phyloP scores from a whole-genome alignment of 139 green algal species.

The Closterium sp. region DNA sequence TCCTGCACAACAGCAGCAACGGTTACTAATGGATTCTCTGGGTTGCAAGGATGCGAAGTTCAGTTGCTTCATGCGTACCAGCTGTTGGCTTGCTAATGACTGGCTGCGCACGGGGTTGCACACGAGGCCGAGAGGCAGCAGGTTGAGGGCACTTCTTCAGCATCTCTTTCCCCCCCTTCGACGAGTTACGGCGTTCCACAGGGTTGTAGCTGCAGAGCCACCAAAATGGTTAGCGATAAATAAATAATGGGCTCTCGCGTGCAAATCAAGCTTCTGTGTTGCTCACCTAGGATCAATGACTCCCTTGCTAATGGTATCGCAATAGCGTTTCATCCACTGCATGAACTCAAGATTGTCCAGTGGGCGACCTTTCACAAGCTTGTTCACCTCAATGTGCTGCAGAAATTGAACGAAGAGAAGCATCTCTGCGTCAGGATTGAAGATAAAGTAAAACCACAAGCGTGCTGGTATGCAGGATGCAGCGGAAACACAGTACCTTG shows the following conservation, averaged over 20 bases:
- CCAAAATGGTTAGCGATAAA: not conserved
- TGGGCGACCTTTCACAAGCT: slow-evolving; percentile 85
- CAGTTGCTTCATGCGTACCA: not conserved
- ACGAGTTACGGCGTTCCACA: slow-evolving; percentile 19
- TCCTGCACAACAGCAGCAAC: not conserved
- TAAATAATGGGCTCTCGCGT: not conserved
- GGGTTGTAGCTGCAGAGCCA: slow-evolving; percentile 34
- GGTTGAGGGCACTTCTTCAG: not conserved
- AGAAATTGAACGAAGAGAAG: not conserved
- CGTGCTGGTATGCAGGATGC: not conserved
- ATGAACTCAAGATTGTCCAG: slow-evolving; percentile 98
- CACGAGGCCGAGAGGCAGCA: not conserved
- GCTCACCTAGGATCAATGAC: slow-evolving; percentile 16
- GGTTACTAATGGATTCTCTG: not conserved
- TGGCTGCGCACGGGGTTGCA: not conserved
- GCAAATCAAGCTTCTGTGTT: not conserved
- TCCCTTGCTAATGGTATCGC: slow-evolving; percentile 63
- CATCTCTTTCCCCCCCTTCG: slow-evolving; percentile 32
- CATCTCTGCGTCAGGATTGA: not conserved
- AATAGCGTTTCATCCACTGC: slow-evolving; percentile 92
- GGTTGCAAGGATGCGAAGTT: not conserved
- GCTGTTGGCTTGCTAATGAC: not conserved
- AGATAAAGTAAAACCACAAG: not conserved
- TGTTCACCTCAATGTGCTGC: slow-evolving; percentile 83
- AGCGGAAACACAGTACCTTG: slow-evolving; percentile 63